These are phyloP conservation scores for Lepraria neglecta DNA, from an alignment of 495 filamentous ascomycete genomes.

Conservation along the genomic window DNA sequence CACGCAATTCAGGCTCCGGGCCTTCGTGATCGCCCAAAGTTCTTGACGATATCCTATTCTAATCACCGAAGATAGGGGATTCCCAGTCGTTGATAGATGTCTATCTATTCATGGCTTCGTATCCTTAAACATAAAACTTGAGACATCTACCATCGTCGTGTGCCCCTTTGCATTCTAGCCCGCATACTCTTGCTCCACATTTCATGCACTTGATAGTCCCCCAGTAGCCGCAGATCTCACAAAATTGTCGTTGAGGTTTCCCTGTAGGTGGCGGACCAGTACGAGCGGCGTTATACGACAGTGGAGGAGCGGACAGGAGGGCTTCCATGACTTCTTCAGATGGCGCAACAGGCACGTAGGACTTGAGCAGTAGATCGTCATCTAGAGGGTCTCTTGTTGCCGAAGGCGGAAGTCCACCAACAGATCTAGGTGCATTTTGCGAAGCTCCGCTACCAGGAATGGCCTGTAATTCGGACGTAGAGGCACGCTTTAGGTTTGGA, in stretches of 20 bases:
- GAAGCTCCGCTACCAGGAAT: background rate
- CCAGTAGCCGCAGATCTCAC: slow-evolving; percentile 91
- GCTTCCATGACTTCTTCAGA: slow-evolving; percentile 60
- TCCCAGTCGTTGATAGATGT: too few relatives aligned
- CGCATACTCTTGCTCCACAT: slow-evolving; percentile 75
- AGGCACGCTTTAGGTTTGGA: slow-evolving; percentile 16
- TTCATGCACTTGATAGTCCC: slow-evolving; percentile 76
- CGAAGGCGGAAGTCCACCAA: slow-evolving; percentile 8
- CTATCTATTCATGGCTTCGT: too few relatives aligned
- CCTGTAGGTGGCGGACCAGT: slow-evolving; percentile 45
- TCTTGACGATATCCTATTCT: too few relatives aligned
- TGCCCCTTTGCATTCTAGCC: slow-evolving; percentile 68
- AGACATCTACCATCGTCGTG: slow-evolving; percentile 75
- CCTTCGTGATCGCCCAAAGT: too few relatives aligned
- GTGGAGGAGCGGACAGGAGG: slow-evolving; percentile 62
- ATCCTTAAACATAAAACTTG: slow-evolving; percentile 26
- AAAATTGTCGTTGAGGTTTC: slow-evolving; percentile 66
- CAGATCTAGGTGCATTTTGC: background rate
- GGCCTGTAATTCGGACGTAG: slow-evolving; percentile 15
- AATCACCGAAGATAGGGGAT: too few relatives aligned
- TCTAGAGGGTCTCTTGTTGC: slow-evolving; percentile 34
- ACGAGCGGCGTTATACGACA: slow-evolving; percentile 75
- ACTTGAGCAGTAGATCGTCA: slow-evolving; percentile 56
- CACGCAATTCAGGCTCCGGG: too few relatives aligned
- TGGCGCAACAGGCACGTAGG: slow-evolving; percentile 57